phyloP scores from a whole-genome alignment of 768 basidiomycete genomes.

The Hirschioporus abietinus region DNA sequence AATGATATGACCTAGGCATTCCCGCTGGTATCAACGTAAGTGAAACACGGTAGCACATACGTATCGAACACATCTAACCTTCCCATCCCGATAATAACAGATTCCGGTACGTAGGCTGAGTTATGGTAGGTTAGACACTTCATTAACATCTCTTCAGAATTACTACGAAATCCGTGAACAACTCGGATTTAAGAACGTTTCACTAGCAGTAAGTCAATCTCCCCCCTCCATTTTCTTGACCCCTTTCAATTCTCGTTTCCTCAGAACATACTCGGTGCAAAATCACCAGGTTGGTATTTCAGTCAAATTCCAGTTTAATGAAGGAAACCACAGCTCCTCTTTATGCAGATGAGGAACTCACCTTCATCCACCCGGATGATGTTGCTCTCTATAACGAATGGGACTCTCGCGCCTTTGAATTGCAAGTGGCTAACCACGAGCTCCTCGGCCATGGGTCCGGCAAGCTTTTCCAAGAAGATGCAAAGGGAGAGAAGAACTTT shows the following conservation, averaged over 20 bases:
- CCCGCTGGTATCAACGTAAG: slow-evolving; percentile 65
- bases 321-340: slow-evolving; percentile 1
- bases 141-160: slow-evolving; percentile 37
- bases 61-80: not conserved
- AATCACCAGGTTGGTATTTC: slow-evolving; percentile 62
- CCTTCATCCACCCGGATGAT: slow-evolving; percentile 81
- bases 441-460: slow-evolving; percentile 83
- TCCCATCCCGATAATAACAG: slow-evolving; percentile 24
- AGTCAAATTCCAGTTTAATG: not conserved
- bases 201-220: slow-evolving; percentile 18
- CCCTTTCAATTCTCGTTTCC: not conserved
- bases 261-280: slow-evolving; percentile 83
- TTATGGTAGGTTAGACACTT: not conserved
- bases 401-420: slow-evolving; percentile 75
- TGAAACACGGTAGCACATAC: not conserved
- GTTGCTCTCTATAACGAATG: slow-evolving; percentile 67
- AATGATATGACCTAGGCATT: slow-evolving; percentile 44
- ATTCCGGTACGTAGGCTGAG: slow-evolving; percentile 47
- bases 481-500: slow-evolving; percentile 78
- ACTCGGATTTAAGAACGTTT: slow-evolving; percentile 86
- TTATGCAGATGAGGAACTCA: slow-evolving; percentile 63
- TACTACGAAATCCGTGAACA: slow-evolving; percentile 82
- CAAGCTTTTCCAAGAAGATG: slow-evolving; percentile 72
- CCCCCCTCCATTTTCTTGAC: not conserved
- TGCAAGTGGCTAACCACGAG: slow-evolving; percentile 90